Base-by-base conservation (phyloP, 345 rosid genomes). In the Luvunga scandens region DNA sequence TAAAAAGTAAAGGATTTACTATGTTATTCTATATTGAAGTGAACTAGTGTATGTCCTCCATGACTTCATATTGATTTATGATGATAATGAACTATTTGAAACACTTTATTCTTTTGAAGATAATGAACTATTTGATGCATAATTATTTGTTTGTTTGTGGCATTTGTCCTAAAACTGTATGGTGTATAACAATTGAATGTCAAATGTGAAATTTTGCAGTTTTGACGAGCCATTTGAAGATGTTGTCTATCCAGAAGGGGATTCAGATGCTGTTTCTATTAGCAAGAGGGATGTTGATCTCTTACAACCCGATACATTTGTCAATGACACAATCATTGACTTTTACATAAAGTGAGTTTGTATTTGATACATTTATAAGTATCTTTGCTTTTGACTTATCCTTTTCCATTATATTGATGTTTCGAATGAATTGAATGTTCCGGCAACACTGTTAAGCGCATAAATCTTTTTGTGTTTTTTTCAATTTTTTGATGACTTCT, bases 311-410 rank as follows among this genome's bases (percentile, higher is more conserved):
- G 87, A 90, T 77, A 88, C 91, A 69, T 95, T 95, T 77, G 75
- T 95, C 84, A 93, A 95, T 74, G 99, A 95, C 78, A 95, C 97
- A 48, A 95, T 95, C 71, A 87, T 95, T 87, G 99, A 95, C 91
- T 93, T 95, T 71, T 95, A 93, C 82, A 93, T 93, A 78, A 87
- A 87, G 99, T 92, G 80, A 86, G 90, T 77, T 55, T 13, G 18
- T 50, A 12, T 65, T 75, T 6, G 31, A 9, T 10, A 38, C 64
- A 62, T 19, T 33, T 36, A 60, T 27, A 76, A 9, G 9, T 61
- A 67, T 76, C 65, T 80, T 61, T 63, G 27, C 24, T 63, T 77
- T 0, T n/a, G 24, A 45, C 53, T 31, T 75, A 64, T 24, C 71
- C 60, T 16, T 42, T 30, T 73, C 70, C 72, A 38, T 25, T 75